Conservation (phyloP, 768 basidiomycete species). For the Boletus patriciae region DNA sequence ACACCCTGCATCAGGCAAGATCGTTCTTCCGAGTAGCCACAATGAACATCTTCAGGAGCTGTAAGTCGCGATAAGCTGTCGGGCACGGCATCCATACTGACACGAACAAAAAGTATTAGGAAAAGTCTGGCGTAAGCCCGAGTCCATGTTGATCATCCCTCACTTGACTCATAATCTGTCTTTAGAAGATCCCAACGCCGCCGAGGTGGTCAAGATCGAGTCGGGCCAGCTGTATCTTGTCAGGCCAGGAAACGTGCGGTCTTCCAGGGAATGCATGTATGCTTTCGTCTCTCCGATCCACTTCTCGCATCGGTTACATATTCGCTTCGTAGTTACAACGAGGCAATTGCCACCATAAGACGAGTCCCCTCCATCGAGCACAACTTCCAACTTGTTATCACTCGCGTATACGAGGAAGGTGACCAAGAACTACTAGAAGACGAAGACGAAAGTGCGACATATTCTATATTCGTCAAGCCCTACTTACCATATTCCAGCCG, state of each 20-base stretch:
- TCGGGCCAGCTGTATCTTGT: constrained; percentile 90
- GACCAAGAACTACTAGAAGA: constrained; percentile 94
- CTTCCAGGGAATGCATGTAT: constrained; percentile 96
- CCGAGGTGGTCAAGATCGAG: constrained; percentile 93
- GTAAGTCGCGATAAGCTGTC: constrained; percentile 45
- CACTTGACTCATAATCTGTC: constrained; percentile 27
- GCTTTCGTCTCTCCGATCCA: constrained; percentile 26
- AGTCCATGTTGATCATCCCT: constrained; percentile 14
- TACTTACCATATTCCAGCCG: constrained; percentile 52
- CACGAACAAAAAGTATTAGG: constrained; percentile 61
- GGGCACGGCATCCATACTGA: constrained; percentile 21
- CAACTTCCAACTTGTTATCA: constrained; percentile 90
- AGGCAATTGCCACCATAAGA: constrained; percentile 92
- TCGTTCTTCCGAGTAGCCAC: constrained; percentile 28
- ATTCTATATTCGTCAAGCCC: background rate
- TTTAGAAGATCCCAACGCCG: constrained; percentile 88
- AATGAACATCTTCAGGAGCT: constrained; percentile 85
- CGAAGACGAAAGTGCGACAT: constrained; percentile 76
- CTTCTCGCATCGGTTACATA: background rate
- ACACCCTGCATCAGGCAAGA: constrained; percentile 10
- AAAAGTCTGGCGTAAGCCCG: constrained; percentile 89
- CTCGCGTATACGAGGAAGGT: constrained; percentile 95
- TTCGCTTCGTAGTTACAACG: constrained; percentile 69
- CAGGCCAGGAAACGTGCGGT: constrained; percentile 86
- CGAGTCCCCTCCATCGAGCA: constrained; percentile 74